Conservation (phyloP, 495 filamentous ascomycete genomes). For the Trichoderma parareesei region DNA sequence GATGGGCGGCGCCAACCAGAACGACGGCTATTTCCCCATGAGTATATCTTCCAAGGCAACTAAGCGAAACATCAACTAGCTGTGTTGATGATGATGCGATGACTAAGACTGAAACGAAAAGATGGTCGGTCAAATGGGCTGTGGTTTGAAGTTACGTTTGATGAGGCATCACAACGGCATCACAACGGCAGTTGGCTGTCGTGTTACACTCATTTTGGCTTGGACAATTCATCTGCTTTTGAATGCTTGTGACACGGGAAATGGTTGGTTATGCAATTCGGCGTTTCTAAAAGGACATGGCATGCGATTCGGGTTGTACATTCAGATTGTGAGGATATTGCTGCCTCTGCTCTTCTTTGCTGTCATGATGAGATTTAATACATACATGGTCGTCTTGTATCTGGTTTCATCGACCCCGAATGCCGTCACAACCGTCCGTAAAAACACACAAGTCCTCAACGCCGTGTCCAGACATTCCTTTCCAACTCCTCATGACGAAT, state of each 20-base stretch:
- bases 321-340: background rate
- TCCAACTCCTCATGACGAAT: conserved; percentile 1
- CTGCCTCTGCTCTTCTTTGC: background rate
- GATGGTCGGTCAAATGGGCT: no score
- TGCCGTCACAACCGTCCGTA: background rate
- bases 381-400: background rate
- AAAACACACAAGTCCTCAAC: background rate
- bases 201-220: no score
- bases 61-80: conserved; percentile 10
- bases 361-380: background rate
- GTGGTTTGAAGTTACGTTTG: no score
- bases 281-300: background rate
- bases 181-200: no score
- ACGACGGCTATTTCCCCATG: conserved; percentile 22
- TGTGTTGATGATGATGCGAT: background rate
- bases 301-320: background rate
- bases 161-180: no score
- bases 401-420: background rate
- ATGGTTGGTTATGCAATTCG: background rate
- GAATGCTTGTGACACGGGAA: no score
- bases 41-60: conserved; percentile 12
- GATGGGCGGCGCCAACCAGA: background rate
- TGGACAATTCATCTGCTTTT: no score
- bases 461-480: background rate
- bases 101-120: background rate